Evolutionary conservation across 305 asterid species (phyloP).

Genomic region (Rubia balearica): DNA sequence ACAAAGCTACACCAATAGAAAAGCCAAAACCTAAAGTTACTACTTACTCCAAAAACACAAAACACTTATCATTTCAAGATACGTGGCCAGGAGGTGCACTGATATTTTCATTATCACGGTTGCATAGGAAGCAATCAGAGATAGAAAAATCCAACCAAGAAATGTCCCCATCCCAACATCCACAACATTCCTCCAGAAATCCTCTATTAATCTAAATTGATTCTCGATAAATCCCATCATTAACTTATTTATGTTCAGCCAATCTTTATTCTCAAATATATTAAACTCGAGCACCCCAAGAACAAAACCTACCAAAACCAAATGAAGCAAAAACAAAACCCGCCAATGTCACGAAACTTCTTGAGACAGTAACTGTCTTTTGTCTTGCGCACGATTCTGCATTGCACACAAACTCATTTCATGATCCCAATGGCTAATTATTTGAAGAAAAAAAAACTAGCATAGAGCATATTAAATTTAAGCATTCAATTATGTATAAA

Average conservation of each 20-base stretch:
- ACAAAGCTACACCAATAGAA: conserved; percentile 82
- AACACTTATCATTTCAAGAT: conserved; percentile 90
- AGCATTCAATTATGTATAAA: neutral
- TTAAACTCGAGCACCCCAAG: conserved; percentile 79
- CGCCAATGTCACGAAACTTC: conserved; percentile 66
- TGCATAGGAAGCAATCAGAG: conserved; percentile 72
- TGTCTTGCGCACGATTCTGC: conserved; percentile 55
- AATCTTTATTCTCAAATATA: conserved; percentile 68
- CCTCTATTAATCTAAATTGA: conserved; percentile 78
- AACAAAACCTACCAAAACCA: conserved; percentile 61
- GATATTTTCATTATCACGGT: conserved; percentile 79
- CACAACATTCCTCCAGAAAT: conserved; percentile 76
- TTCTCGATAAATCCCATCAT: conserved; percentile 73
- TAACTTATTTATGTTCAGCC: conserved; percentile 77
- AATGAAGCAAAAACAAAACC: conserved; percentile 57
- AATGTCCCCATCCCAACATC: conserved; percentile 71
- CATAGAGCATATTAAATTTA: neutral
- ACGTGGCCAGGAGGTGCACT: conserved; percentile 83
- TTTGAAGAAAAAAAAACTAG: neutral
- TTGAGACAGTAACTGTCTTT: conserved; percentile 31
- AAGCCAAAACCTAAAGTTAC: conserved; percentile 84
- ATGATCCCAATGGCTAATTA: neutral
- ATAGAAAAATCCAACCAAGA: conserved; percentile 83
- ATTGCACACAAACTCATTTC: conserved; percentile 16
- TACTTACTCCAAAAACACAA: conserved; percentile 81